A percentile compares a stretch with the other conserved stretches of the same genome.
These are phyloP conservation scores for Talaromyces islandicus DNA, from an alignment of 2,329 filamentous ascomycete species.

Conservation along the genomic window DNA sequence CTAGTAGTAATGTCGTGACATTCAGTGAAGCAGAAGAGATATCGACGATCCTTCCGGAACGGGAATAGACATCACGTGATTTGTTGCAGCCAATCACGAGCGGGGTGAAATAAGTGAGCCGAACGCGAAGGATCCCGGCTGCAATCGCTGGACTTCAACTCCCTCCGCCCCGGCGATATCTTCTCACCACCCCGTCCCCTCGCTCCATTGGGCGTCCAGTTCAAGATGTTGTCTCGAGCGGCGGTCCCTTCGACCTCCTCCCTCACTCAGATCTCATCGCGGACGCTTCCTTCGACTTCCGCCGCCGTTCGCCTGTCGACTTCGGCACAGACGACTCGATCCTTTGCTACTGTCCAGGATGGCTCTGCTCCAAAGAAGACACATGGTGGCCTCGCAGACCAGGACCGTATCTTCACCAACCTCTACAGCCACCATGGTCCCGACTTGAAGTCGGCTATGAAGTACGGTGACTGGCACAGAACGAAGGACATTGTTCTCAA, in stretches of 20 bases:
- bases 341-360: slow-evolving; percentile 77
- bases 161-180: slow-evolving; percentile 3
- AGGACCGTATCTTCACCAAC: slow-evolving; percentile 99
- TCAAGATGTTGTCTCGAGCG: slow-evolving; percentile 42
- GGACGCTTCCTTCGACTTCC: slow-evolving; percentile 30
- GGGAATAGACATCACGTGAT: slow-evolving; percentile 23
- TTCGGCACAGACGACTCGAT: slow-evolving; percentile 44
- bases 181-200: slow-evolving; percentile 14
- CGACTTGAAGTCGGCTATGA: slow-evolving; percentile 89
- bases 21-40: not conserved
- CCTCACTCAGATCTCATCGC: slow-evolving; percentile 34
- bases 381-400: slow-evolving; percentile 85
- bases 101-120: slow-evolving; percentile 23
- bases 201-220: slow-evolving; percentile 28
- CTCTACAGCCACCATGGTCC: slow-evolving; percentile 88
- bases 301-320: slow-evolving; percentile 24
- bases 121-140: slow-evolving; percentile 8
- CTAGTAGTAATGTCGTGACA: not conserved
- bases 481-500: slow-evolving; percentile 97
- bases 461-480: slow-evolving; percentile 99
- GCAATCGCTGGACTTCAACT: slow-evolving; percentile 2
- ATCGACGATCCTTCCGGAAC: not conserved
- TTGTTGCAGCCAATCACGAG: slow-evolving; percentile 24
- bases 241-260: slow-evolving; percentile 38
- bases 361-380: slow-evolving; percentile 53